These are phyloP conservation scores for Euphorbia schlechtendalii DNA, from an alignment of 441 rosid genomes.

Conservation along the genomic window DNA sequence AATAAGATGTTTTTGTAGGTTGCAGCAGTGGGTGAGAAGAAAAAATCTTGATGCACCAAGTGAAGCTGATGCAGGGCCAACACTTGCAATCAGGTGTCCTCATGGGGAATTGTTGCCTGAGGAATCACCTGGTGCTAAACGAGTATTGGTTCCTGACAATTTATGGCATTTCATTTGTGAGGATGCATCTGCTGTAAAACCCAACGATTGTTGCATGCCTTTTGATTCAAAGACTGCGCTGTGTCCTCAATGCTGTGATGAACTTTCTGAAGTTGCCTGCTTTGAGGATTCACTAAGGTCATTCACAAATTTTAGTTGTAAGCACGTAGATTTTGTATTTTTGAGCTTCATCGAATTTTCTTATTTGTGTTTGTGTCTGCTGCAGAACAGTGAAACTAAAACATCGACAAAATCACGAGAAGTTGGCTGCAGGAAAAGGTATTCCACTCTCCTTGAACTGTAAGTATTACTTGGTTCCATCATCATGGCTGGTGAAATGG, in stretches of 20 bases:
- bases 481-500: constrained; percentile 84
- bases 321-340: neutral
- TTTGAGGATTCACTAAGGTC: constrained; percentile 84
- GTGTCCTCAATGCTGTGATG: constrained; percentile 69
- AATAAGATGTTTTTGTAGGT: constrained; percentile 39
- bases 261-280: constrained; percentile 88
- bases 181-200: constrained; percentile 62
- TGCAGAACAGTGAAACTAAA: constrained; percentile 72
- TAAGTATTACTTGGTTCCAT: constrained; percentile 74
- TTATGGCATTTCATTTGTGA: constrained; percentile 85
- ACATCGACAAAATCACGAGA: constrained; percentile 91
- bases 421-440: constrained; percentile 63
- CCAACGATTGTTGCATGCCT: constrained; percentile 57
- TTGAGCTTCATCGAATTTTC: neutral
- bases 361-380: constrained; percentile 25
- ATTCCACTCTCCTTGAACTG: constrained; percentile 46
- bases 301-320: constrained; percentile 10
- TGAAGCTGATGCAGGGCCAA: constrained; percentile 95
- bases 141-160: constrained; percentile 72
- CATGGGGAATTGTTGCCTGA: constrained; percentile 88
- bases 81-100: constrained; percentile 63
- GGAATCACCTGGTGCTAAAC: constrained; percentile 87
- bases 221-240: constrained; percentile 56
- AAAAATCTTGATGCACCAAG: constrained; percentile 86
- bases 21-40: constrained; percentile 95